Base-by-base conservation (phyloP, 306 rosid genomes). In the Vigna reflexopilosa region DNA sequence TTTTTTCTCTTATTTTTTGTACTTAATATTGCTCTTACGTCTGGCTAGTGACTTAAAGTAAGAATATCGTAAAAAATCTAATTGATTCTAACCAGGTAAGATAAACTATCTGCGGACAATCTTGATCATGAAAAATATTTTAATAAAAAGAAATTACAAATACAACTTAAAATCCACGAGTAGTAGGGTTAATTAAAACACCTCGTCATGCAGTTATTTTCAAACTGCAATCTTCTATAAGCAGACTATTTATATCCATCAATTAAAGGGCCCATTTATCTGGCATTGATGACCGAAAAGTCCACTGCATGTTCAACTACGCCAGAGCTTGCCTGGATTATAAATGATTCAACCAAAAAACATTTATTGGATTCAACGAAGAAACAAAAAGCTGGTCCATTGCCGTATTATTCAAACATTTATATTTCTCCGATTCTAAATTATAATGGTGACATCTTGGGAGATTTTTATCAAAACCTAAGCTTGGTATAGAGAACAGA, bases 351-450 rank as follows among this genome's bases (percentile, higher is more conserved):
- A 64, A 6, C 19, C 2, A 30, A 79, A 24, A 50, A 54, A 9
- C 66, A 72, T 26, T 26, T 26, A 26, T 26, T 26, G 28, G 44
- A 61, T n/a, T 77, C 49, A 64, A 6, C 19, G 11, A 30, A 79
- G 15, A 50, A 54, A 15, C 66, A 72, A 26, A 75, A 73, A 61
- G 75, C 34, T 54, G 75, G 30, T 13, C 42, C 20, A 84, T 50
- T 32, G 78, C 76, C 71, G 47, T 72, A 73, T 86, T 91, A 86
- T 90, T 89, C 86, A 90, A 72, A 76, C 24, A 72, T 47, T 56
- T 76, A 80, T 77, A 74, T 87, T 64, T 61, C 75, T 70, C 75
- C 40, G 81, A 72, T 66, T 74, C 88, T 82, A 88, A 81, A 67
- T 66, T 78, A 81, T 75, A 70, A 70, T 45, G 73, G 74, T 10